Percentiles rank a stretch among this genome's conserved stretches.
Evolutionary conservation across 202 grass and related monocot species (phyloP).

Genomic region (Zizania palustris): DNA sequence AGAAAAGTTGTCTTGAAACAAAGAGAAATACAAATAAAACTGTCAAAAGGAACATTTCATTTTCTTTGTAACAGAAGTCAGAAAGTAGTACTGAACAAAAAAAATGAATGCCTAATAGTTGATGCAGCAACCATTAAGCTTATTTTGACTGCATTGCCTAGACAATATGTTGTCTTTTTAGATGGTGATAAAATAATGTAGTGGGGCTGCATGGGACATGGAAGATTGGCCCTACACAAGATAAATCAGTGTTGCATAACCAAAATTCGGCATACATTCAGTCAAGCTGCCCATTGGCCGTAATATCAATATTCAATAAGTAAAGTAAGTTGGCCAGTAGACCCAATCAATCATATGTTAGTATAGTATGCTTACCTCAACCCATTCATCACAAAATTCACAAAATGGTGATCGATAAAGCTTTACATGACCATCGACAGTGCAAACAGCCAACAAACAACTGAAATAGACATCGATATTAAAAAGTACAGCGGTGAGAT

Average conservation of each 20-base stretch:
- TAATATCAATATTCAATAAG: constrained; percentile 13
- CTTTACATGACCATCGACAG: constrained; percentile 72
- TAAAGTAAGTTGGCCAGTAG: neutral
- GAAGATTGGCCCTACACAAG: neutral
- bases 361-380: constrained; percentile 53
- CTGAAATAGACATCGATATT: constrained; percentile 49
- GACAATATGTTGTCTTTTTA: neutral
- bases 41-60: constrained; percentile 1
- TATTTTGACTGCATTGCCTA: neutral
- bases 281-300: neutral
- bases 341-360: neutral
- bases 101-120: neutral
- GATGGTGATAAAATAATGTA: neutral
- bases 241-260: neutral
- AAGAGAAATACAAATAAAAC: neutral
- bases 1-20: constrained; percentile 1
- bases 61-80: constrained; percentile 20
- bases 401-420: constrained; percentile 67
- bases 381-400: constrained; percentile 81
- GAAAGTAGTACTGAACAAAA: neutral
- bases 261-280: constrained; percentile 23
- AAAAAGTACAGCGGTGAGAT: neutral
- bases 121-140: neutral
- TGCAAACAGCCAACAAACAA: constrained; percentile 81
- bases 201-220: neutral